Evolutionary conservation across 208 protist genomes (phyloP), one percentile per base, ranked within the genome.

Genomic region (Trypanosomatidae sp.): DNA sequence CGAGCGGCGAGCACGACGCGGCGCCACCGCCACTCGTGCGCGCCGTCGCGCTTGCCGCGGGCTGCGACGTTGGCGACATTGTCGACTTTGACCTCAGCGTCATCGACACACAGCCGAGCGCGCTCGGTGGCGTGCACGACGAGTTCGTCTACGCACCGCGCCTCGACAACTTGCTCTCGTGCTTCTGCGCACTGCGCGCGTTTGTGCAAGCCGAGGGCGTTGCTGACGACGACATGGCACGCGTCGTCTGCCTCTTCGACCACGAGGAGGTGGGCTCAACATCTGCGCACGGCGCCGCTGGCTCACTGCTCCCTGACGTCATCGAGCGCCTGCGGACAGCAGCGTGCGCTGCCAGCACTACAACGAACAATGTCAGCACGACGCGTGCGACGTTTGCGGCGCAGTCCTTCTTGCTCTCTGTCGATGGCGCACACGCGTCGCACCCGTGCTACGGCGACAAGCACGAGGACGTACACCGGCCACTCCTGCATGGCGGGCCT

Each of bases 381-480:
- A 47, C 81, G 20, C 68, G 72, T 20, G 44, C 70, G 5, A 77
- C 66, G 3, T 56, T 94, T 2, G 67, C 95, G 1, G 70, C 84
- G 25, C 90, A 92, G 24, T 95, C 84, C 13, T 93, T 97, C 55
- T 33, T 97, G 16, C 64, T 98, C 6, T 97, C 88, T 10, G 89
- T 95, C 2, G 97, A 99, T 63, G 95, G 96, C 48, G 95, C 93
- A 20, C 97, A 99, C 60, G 95, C 84, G 1, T 65, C 97, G 8
- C 96, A 98, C 64, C 96, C 96, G 4, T 98, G 98, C 70, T 98
- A 98, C 63, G 4, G 64, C 11, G 76, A 95, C 5, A 95, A 96
- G 47, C 93, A 97, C 42, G 87, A 98, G 52, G 67, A 61, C 33
- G 68, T 90, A 6, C 92, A 97, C 51, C 68, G 72, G 18, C 95